These are phyloP conservation scores for Xerocomus cyaneibrunnescens DNA, from an alignment of 1,284 basidiomycete genomes.

Conservation along the genomic window DNA sequence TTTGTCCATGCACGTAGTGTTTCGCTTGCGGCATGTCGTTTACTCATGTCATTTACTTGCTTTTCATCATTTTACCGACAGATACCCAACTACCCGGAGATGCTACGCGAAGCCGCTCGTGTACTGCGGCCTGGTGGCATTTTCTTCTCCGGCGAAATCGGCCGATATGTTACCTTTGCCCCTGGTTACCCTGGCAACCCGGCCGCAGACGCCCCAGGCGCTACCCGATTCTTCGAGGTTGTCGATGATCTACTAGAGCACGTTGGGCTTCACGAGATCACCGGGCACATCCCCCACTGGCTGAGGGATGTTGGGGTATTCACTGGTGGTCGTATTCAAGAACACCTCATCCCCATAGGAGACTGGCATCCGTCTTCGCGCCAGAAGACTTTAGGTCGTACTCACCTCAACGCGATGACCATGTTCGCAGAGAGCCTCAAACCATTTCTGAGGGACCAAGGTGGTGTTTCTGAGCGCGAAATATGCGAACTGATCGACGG, in stretches of 20 bases:
- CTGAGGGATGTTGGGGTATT: constrained; percentile 42
- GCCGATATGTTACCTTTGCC: constrained; percentile 43
- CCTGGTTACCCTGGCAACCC: constrained; percentile 36
- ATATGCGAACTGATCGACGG: constrained; percentile 40
- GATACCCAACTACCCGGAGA: constrained; percentile 48
- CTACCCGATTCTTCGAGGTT: constrained; percentile 44
- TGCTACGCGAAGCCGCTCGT: constrained; percentile 57
- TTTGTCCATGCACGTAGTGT: constrained; percentile 61
- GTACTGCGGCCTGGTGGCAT: constrained; percentile 63
- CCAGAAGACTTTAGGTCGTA: constrained; percentile 38
- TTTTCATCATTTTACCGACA: constrained; percentile 31
- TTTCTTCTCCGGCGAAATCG: constrained; percentile 64
- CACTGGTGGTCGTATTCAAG: constrained; percentile 34
- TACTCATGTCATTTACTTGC: background rate
- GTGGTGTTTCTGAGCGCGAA: constrained; percentile 36
- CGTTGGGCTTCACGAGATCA: constrained; percentile 40
- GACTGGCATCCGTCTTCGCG: constrained; percentile 41
- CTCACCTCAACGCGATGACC: constrained; percentile 40
- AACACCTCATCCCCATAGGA: constrained; percentile 48
- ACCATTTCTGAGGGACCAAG: constrained; percentile 40
- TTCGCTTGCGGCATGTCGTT: constrained; percentile 53
- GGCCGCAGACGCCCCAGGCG: constrained; percentile 39
- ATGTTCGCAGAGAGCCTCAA: constrained; percentile 37
- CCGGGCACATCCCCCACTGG: constrained; percentile 36
- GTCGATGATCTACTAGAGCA: constrained; percentile 39